Evolutionary conservation across 2,329 filamentous ascomycete genomes (phyloP), one percentile per base, ranked within the genome.

Genomic region (Decorospora gaudefroyi): DNA sequence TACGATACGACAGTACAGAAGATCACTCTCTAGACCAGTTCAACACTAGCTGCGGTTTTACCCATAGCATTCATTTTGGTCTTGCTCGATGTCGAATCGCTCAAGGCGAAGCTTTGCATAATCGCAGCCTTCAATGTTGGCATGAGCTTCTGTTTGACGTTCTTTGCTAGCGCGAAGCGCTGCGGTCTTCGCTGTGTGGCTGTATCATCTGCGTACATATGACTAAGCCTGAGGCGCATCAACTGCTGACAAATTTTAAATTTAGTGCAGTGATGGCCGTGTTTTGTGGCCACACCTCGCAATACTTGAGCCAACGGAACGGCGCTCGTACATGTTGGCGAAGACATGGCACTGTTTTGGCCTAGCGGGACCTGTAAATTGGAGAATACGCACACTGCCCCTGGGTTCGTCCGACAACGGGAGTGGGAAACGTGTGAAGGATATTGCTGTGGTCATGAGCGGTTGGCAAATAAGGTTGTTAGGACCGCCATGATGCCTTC

Each of bases 141-240:
- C 10, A 42, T 61, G 3, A 55, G 56, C 2, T 7, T 59, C 0
- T 65, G 57, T 25, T 16, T 65, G 39, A 54, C 28, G 3, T 35
- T 25, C 1, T 46, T 63, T 9, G 57, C 59, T 1, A 41, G 58
- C 6, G 63, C 61, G 1, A 65, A 50, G 19, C 47, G 59, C 46
- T 3, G 58, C 65, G 16, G 40, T 63, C 1, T 66, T 67, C 37
- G 53, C 61, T 7, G 46, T 64, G 4, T n/a, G n/a, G n/a, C n/a
- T n/a, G n/a, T n/a, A n/a, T n/a, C n/a, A 60, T 56, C 61, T 23
- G 59, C 57, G 61, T 66, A 53, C 40, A 61, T 50, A 4, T 9
- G 6, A 13, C 16, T 7, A 5, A 2, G 5, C 13, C 5, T 7
- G 10, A 13, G 1, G 9, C 3, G 8, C 2, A 4, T 6, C 8